Evolutionary conservation across 2,329 filamentous ascomycete species (phyloP).

Genomic region (Penicillium thymicola): DNA sequence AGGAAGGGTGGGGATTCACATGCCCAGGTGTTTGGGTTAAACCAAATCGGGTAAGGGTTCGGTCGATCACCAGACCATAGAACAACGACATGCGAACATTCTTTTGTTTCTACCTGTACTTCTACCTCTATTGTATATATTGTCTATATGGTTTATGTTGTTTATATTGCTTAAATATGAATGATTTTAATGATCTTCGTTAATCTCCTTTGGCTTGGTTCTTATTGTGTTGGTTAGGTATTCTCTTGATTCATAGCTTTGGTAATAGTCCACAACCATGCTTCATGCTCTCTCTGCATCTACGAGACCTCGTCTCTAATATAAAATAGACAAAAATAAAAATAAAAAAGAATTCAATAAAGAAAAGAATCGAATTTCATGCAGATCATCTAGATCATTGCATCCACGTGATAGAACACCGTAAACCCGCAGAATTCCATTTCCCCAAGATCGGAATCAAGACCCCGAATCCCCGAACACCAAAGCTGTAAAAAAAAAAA

Average conservation of each 20-base stretch:
- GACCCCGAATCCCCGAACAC: constrained; percentile 13
- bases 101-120: not conserved
- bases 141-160: not conserved
- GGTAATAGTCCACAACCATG: not conserved
- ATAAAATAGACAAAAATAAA: not conserved
- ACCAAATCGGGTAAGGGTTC: constrained; percentile 19
- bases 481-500: constrained; percentile 12
- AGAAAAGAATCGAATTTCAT: not conserved
- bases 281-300: not conserved
- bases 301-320: not conserved
- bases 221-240: not conserved
- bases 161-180: not conserved
- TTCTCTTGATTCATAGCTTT: not conserved
- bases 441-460: not conserved
- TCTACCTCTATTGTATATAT: too few relatives aligned
- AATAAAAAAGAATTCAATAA: not conserved
- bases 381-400: constrained; percentile 1
- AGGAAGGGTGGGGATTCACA: constrained; percentile 14
- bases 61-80: constrained; percentile 16
- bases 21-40: constrained; percentile 5
- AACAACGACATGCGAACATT: constrained; percentile 1
- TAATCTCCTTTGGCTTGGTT: not conserved
- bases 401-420: not conserved
- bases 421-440: not conserved
- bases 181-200: not conserved